Percentiles rank a stretch among this genome's conserved stretches.
phyloP scores from a whole-genome alignment of 1,284 basidiomycete genomes.

The Apiotrichum gracile region DNA sequence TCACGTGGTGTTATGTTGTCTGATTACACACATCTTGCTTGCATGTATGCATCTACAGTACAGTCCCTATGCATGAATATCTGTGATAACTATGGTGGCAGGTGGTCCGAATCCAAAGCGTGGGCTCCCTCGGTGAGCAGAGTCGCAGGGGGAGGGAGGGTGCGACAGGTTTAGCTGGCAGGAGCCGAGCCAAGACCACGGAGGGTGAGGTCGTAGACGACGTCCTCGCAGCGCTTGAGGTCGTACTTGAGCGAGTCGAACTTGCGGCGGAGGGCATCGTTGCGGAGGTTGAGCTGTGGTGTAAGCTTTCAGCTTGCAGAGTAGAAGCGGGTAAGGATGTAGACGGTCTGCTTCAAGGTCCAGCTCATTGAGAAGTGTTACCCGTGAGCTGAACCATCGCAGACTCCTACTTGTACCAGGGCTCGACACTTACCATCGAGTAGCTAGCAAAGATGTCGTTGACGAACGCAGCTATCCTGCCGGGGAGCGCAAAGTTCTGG shows the following conservation, averaged over 20 bases:
- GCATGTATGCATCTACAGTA: background rate
- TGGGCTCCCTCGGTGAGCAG: too few species aligned
- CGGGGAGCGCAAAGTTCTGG: conserved; percentile 44
- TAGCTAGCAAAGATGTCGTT: conserved; percentile 48
- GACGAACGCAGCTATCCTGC: conserved; percentile 46
- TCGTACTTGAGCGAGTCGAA: conserved; percentile 50
- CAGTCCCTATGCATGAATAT: background rate
- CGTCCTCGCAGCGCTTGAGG: conserved; percentile 48
- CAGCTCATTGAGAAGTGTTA: background rate
- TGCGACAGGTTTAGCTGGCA: background rate
- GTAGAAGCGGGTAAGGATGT: too few species aligned
- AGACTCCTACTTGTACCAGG: background rate
- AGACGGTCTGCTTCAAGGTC: too few species aligned
- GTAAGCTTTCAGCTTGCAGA: too few species aligned
- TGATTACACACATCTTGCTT: background rate
- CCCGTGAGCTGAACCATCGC: background rate
- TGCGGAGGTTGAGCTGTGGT: conserved; percentile 45
- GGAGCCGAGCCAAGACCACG: conserved; percentile 25
- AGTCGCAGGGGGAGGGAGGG: too few species aligned
- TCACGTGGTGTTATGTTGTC: background rate
- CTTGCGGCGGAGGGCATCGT: conserved; percentile 43
- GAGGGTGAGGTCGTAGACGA: conserved; percentile 47
- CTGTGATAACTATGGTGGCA: too few species aligned
- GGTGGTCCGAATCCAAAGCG: too few species aligned
- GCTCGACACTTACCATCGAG: conserved; percentile 36